Evolutionary conservation across 352 stramenopile species (phyloP), one percentile per base, ranked within the genome.

Genomic region (Globisporangium iwayamae): DNA sequence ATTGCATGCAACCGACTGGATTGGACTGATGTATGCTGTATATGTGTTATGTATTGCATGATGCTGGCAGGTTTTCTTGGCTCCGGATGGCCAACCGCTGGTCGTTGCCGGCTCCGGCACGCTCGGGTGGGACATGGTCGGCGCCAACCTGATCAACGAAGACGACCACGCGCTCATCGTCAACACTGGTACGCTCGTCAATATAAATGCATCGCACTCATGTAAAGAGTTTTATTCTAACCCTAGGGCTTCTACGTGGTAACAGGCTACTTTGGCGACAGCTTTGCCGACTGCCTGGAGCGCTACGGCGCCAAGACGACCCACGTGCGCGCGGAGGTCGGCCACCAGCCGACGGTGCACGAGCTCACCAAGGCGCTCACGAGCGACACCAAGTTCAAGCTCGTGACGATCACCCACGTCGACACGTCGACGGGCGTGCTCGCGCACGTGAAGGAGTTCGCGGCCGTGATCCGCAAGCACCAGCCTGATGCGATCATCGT

Each of bases 121-220:
- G 4, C 71, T 91, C 38, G 83, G 83, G 20, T 92, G 83, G 83
- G 83, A 92, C 65, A 92, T 92, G 83, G 83, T 92, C n/a, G 81
- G 75, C 50, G 79, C 81, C 22, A 92, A 92, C 66, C 70, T 92
- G 48, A 25, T 92, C 13, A 80, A 87, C 65, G 60, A 72, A 45
- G 79, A 70, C 58, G 83, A 92, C 67, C 55, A 88, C 62, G 83
- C 78, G 60, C 78, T 92, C 11, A 71, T 90, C 34, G 60, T 92
- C 51, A 92, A 92, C 69, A 90, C 79, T 50, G 83, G 82, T 80
- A 22, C 36, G 46, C 38, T 43, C 4, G 4, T 8, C 43, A 22
- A 25, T 53, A 58, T 20, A 0, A 20, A 38, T 32, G 3, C 28
- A 34, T 38, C 20, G 50, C 13, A 16, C 18, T 56, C 16, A 5